Percentiles rank a stretch among this genome's conserved stretches.
Conservation (phyloP, 75 land plant genomes). For the Pinus taeda region DNA sequence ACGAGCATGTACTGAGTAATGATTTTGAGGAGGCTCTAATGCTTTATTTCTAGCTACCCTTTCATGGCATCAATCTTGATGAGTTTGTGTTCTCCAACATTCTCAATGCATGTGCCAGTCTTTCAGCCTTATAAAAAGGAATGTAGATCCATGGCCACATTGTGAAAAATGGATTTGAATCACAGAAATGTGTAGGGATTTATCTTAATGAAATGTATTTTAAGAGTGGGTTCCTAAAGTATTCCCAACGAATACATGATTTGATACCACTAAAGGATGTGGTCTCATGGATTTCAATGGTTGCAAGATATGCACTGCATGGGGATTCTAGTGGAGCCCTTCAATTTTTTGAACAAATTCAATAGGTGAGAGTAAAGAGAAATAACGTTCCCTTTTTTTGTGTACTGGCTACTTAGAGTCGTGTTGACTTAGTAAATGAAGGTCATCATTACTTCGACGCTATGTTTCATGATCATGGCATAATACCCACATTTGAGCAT, state of each 20-base stretch:
- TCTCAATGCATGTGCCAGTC: no score
- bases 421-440: slow-evolving; percentile 59
- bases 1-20: slow-evolving; percentile 40
- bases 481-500: no score
- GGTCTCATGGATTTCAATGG: slow-evolving; percentile 23
- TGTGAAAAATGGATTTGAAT: no score
- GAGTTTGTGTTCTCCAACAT: slow-evolving; percentile 58
- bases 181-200: no score
- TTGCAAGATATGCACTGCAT: slow-evolving; percentile 60
- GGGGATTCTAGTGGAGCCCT: slow-evolving; percentile 33
- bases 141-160: no score
- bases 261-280: slow-evolving; percentile 16
- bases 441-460: slow-evolving; percentile 18
- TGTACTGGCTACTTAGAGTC: slow-evolving; percentile 61
- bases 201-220: no score
- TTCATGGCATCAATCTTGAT: slow-evolving; percentile 28
- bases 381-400: slow-evolving; percentile 10
- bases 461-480: no score
- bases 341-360: slow-evolving; percentile 45
- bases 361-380: slow-evolving; percentile 24
- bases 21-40: slow-evolving; percentile 41
- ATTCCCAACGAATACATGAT: slow-evolving; percentile 39
- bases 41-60: slow-evolving; percentile 26
- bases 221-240: slow-evolving; percentile 45
- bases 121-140: no score